Evolutionary conservation across 1,284 basidiomycete genomes (phyloP), one percentile per base, ranked within the genome.

Genomic region (Apiotrichum akiyoshidainum): DNA sequence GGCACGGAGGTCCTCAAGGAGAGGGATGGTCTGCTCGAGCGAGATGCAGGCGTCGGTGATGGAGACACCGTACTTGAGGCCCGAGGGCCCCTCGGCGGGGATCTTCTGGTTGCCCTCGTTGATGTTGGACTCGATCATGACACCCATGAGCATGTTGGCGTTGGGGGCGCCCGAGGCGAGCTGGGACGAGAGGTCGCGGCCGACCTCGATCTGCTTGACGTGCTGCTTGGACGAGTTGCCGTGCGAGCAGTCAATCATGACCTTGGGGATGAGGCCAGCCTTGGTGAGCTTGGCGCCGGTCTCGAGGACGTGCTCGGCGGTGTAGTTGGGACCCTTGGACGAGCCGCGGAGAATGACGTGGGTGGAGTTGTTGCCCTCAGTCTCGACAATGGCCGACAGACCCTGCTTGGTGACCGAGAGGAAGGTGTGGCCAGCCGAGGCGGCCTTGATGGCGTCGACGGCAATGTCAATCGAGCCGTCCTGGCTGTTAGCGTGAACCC

Each of bases 111-210:
- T 73, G 63, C 81, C 82, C 67, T 92, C 94, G 49, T 90, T 84
- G 58, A 98, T 82, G 77, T 99, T 95, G 50, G 88, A 91, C 78
- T 99, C 96, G 63, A 98, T 84, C 96, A 99, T 99, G 61, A 96
- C 92, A 59, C 95, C 95, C 83, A 96, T 88, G 67, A 99, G 92
- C 72, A 85, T 83, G 22, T 82, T 73, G 1, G 85, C 82, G 0
- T 90, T 92, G 55, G 90, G 86, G 40, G 67, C 81, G 80, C 69
- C 69, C 4, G 82, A 83, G 62, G 87, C 83, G 21, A 91, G 79
- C 81, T 92, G 88, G 46, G 80, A 79, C 22, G 87, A 74, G 58
- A 84, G 77, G 62, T 80, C 79, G 19, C 79, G 70, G 26, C 81
- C 81, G 40, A 84, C 83, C 52, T 79, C 72, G 46, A 82, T 77